Base-by-base conservation (phyloP, 192 early-diverging fungal species). In the Geranomyces michiganensis region DNA sequence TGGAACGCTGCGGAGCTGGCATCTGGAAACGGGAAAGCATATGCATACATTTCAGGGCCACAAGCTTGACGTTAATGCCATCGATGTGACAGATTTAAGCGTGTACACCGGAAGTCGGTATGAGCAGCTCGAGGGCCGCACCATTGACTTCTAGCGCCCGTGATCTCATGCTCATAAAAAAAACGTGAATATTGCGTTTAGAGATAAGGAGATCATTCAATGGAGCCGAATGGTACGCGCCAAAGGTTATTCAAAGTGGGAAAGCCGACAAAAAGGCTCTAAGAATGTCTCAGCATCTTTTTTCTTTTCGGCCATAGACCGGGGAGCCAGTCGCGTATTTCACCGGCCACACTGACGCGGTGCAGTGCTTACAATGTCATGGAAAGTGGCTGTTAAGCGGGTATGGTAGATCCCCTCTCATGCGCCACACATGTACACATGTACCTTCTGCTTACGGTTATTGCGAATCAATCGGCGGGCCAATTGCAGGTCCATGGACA, bases 21-120 rank as follows among this genome's bases (percentile, higher is more conserved):
- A 83, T 71, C 59, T 83, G 13, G 84, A 85, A 74, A 78, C 74
- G 17, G 75, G 79, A 6, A 81, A 79, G 48, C 70, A 68, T 15
- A 83, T 85, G 81, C 84, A 85, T 55, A 79, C 84, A n/a, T 85
- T 85, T 61, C 78, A 79, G 47, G 84, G 84, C 17, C 84, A 85
- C 69, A 79, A 53, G 21, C 84, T 84, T 43, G 81, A 82, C 63
- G 78, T 85, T 21, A 85, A 85, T 65, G 82, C 82, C 61, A 62
- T 85, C 21, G 84, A 85, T 66, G 78, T 85, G 5, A 83, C 79
- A 2, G 80, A 84, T 67, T 73, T 78, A 9, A 82, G 84, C 70
- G 70, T 85, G 5, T 85, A 83, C 56, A 79, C 75, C 47, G 84
- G 84, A 1, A 80, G 79, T 56, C 84, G 84, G 84, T 70, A 70